phyloP scores from a whole-genome alignment of 129 eudicot species.

The Flaveria robusta region DNA sequence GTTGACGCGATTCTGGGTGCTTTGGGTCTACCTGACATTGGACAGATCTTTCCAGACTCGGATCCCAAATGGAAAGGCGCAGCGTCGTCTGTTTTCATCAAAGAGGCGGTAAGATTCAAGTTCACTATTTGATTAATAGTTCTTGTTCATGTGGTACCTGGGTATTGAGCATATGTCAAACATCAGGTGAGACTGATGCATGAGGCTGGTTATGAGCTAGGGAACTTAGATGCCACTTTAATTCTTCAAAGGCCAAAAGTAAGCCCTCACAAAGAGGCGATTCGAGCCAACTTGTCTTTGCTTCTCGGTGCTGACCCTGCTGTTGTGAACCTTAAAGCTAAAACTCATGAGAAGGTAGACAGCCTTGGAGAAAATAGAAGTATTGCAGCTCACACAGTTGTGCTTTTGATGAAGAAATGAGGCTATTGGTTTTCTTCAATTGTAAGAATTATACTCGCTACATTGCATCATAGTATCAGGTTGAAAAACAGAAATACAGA shows the following conservation, averaged over 20 bases:
- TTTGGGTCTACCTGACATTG: constrained; percentile 96
- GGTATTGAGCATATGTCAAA: background rate
- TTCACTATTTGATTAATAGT: background rate
- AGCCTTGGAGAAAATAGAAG: constrained; percentile 98
- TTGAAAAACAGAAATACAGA: too few species aligned
- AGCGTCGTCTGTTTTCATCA: constrained; percentile 80
- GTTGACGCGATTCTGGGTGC: constrained; percentile 99
- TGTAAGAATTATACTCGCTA: too few species aligned
- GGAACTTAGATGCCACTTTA: constrained; percentile 91
- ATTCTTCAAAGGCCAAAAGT: constrained; percentile 90
- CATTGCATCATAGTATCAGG: too few species aligned
- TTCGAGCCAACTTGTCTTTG: constrained; percentile 62
- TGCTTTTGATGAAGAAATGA: constrained; percentile 76
- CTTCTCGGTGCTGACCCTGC: constrained; percentile 93
- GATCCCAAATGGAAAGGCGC: constrained; percentile 99
- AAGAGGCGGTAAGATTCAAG: constrained; percentile 79
- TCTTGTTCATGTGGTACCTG: too few species aligned
- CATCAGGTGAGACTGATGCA: constrained; percentile 82
- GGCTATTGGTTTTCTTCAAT: too few species aligned
- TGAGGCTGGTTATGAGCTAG: constrained; percentile 92
- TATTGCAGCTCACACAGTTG: constrained; percentile 94
- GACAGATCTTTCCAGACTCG: constrained; percentile 88
- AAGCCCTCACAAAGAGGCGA: constrained; percentile 91
- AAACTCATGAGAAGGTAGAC: constrained; percentile 96
- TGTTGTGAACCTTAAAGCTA: constrained; percentile 91